Conservation (phyloP, 169 alveolate genomes). For the Eimeria falciformis region DNA sequence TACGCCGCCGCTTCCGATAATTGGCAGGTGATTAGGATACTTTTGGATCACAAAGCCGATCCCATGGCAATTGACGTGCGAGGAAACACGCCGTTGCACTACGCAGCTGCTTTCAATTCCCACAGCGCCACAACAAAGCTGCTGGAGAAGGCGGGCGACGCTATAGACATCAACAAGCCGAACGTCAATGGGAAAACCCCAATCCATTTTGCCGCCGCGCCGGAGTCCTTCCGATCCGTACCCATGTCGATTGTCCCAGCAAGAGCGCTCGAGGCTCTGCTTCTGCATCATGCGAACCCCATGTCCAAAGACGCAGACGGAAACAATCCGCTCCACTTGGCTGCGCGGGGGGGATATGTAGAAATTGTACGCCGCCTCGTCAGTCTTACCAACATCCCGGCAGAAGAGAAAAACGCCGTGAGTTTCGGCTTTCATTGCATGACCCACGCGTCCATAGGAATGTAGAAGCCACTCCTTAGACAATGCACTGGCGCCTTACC, state of each 20-base stretch:
- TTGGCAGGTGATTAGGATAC: conserved; percentile 21
- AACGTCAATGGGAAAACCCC: conserved; percentile 63
- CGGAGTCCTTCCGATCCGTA: conserved; percentile 12
- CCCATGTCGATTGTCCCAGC: conserved; percentile 47
- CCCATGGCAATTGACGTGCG: conserved; percentile 34
- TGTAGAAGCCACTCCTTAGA: no score
- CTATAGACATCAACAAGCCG: background rate
- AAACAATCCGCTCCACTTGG: conserved; percentile 69
- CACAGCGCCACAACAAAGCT: background rate
- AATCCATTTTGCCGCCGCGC: conserved; percentile 73
- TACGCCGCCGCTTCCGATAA: conserved; percentile 72
- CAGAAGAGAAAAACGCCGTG: conserved; percentile 50
- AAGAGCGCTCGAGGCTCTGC: conserved; percentile 63
- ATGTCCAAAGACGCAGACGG: conserved; percentile 45
- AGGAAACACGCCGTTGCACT: conserved; percentile 75
- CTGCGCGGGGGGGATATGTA: conserved; percentile 61
- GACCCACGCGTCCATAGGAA: no score
- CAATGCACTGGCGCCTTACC: no score
- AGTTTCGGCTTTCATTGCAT: background rate
- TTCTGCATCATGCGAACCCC: conserved; percentile 70
- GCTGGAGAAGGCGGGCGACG: conserved; percentile 27
- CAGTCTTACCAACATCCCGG: conserved; percentile 38
- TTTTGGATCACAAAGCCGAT: conserved; percentile 58
- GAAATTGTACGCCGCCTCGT: conserved; percentile 65
- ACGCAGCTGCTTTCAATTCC: conserved; percentile 73